Base-by-base conservation (phyloP, 2,329 filamentous ascomycete species). In the Curvularia lunata region DNA sequence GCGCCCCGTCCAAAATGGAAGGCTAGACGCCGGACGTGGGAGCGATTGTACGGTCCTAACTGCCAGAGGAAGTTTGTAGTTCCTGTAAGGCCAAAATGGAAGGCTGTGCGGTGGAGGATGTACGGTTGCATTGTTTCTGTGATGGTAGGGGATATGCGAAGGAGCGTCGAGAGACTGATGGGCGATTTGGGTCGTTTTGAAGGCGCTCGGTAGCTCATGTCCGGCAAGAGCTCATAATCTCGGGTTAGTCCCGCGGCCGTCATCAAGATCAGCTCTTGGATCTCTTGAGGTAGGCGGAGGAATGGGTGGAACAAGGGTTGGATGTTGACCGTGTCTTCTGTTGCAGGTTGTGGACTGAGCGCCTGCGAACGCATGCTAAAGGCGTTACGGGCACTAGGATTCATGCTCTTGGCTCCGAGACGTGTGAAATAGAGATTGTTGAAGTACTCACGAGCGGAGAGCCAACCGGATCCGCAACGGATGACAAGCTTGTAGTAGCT, bases 261-360 rank as follows among this genome's bases (percentile, higher is more conserved):
- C 8, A 54, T 64, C 4, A 72, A 58, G 9, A 74, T 67, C 52
- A 66, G 58, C 13, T 75, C 69, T 54, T 73, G 72, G 8, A 75
- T 54, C 42, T 75, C 73, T 3, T 62, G 54, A 1, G 73, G 71
- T 0, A 75, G 58, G 18, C 54, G 59, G 1, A 54, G 41, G 49
- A 74, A 75, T 6, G 59, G 64, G 13, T 62, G 68, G 49, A 75
- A 75, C 4, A 72, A 54, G 1, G 71, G 72, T 2, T 67, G 62
- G n/a, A 75, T 66, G 7, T 47, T 49, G 46, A 74, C 61, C 4
- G 53, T 62, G 27, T 70, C 66, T 30, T 61, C 65, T 19, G 37
- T 40, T 2, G 49, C 37, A 7, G 54, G 53, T 12, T 46, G 48
- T 8, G 58, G 52, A 6, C 56, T 61, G 8, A 63, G 52, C 2